Base-by-base conservation (phyloP, 805 yeast species). In the Candida dendrica region DNA sequence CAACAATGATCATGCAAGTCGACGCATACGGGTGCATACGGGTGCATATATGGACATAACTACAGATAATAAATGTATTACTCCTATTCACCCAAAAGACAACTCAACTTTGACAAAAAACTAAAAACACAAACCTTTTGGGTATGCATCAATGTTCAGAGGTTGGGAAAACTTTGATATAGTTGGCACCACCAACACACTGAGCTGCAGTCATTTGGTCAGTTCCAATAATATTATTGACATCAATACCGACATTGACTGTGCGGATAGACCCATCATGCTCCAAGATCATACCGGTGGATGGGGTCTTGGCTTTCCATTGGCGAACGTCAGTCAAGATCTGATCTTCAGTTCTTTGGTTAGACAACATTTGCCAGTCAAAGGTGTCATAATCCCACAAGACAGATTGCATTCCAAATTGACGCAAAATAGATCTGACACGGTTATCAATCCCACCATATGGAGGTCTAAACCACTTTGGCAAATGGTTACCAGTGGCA, bases 381-480 rank as follows among this genome's bases (percentile, higher is more conserved):
- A 81, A 81, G 0, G 96, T 78, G 61, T 91, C 98, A 53, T 74
- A 77, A 57, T 88, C 93, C 98, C 98, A 91, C 29, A 91, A 63
- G 20, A 84, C 96, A 4, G 85, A 78, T 53, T 82, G 88, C 72
- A 91, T 74, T 0, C 96, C 96, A 60, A 91, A 84, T 61, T 82
- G 85, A 41, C 90, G 68, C 14, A 87, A 74, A 42, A 91, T 85
- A 2, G 80, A 65, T 43, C 98, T 68, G 1, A 91, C 84, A 41
- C 98, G 68, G 58, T 89, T 82, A 64, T 91, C 98, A 29, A 87
- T 71, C 0, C 95, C 97, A 1, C 98, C 98, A 58, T 87, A 91
- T 1, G 98, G 98, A 0, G 98, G 98, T 50, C 98, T 74, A 60
- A 85, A 91, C 85, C 91, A 91, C 55, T 82, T 83, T 6, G 98